Evolutionary conservation across 352 stramenopile genomes (phyloP).

Genomic region (Phytophthora capsici): DNA sequence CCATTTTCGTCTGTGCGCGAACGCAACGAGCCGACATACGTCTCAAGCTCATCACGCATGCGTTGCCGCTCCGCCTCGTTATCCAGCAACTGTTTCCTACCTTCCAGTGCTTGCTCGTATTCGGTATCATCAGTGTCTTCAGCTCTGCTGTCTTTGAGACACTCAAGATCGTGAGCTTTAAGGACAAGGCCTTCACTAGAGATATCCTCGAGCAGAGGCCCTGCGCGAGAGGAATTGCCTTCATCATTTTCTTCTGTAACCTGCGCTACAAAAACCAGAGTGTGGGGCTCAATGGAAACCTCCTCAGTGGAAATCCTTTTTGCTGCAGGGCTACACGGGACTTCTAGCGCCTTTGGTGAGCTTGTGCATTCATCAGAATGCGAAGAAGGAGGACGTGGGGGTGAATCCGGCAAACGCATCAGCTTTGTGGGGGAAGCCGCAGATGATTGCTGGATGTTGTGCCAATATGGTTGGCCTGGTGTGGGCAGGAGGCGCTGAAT

Average conservation of each 20-base stretch:
- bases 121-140: slow-evolving; percentile 19
- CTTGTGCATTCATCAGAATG: neutral
- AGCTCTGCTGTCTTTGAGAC: neutral
- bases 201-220: slow-evolving; percentile 1
- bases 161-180: neutral
- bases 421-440: slow-evolving; percentile 38
- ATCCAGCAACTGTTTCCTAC: slow-evolving; percentile 24
- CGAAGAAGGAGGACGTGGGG: slow-evolving; percentile 32
- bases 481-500: slow-evolving; percentile 44
- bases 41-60: slow-evolving; percentile 49
- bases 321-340: no score
- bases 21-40: slow-evolving; percentile 52
- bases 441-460: slow-evolving; percentile 1
- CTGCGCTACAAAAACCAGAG: no score
- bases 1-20: slow-evolving; percentile 53
- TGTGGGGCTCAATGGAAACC: no score
- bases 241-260: no score
- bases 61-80: slow-evolving; percentile 48
- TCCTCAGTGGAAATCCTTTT: no score
- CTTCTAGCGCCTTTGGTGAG: neutral
- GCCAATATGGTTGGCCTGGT: slow-evolving; percentile 31
- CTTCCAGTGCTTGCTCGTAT: slow-evolving; percentile 28
- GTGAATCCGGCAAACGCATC: slow-evolving; percentile 63
- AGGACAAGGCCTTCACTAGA: no score
- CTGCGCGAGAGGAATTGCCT: neutral